Conservation (phyloP, 2,329 filamentous ascomycete genomes). For the Alternaria gansuensis region DNA sequence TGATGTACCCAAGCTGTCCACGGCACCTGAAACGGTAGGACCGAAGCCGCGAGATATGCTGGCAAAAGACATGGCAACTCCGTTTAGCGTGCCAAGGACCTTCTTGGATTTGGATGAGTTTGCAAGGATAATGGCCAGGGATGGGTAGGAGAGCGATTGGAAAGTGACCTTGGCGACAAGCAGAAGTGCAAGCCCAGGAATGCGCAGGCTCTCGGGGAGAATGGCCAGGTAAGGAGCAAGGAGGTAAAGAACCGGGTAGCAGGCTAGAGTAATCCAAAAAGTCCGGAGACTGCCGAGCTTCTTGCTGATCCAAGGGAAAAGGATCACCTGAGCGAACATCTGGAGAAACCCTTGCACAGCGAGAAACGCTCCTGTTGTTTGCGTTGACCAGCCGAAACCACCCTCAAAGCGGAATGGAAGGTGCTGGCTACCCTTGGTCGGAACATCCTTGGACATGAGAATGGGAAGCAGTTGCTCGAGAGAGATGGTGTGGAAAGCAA, state of each 20-base stretch:
- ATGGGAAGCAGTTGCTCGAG: constrained; percentile 94
- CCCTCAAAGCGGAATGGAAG: constrained; percentile 90
- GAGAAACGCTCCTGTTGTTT: constrained; percentile 86
- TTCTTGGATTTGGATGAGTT: constrained; percentile 86
- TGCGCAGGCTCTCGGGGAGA: constrained; percentile 74
- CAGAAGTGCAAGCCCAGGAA: constrained; percentile 77
- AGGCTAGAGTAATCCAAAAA: constrained; percentile 80
- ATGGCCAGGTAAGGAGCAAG: constrained; percentile 88
- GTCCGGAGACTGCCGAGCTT: constrained; percentile 80
- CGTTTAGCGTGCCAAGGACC: constrained; percentile 91
- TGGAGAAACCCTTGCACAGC: constrained; percentile 90
- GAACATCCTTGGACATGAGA: constrained; percentile 77
- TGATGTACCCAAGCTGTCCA: constrained; percentile 82
- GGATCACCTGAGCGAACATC: constrained; percentile 81
- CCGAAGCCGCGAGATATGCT: constrained; percentile 89
- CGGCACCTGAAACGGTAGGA: constrained; percentile 83
- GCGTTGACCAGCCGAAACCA: constrained; percentile 83
- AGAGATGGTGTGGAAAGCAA: constrained; percentile 97
- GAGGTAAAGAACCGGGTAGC: constrained; percentile 89
- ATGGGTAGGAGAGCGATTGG: constrained; percentile 89
- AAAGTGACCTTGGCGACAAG: constrained; percentile 94
- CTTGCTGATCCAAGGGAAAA: constrained; percentile 81
- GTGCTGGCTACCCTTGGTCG: constrained; percentile 57
- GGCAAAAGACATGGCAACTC: constrained; percentile 88
- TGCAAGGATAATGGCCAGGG: constrained; percentile 85